Conservation (phyloP, 2,329 filamentous ascomycete genomes). For the Cladosporium sp. region DNA sequence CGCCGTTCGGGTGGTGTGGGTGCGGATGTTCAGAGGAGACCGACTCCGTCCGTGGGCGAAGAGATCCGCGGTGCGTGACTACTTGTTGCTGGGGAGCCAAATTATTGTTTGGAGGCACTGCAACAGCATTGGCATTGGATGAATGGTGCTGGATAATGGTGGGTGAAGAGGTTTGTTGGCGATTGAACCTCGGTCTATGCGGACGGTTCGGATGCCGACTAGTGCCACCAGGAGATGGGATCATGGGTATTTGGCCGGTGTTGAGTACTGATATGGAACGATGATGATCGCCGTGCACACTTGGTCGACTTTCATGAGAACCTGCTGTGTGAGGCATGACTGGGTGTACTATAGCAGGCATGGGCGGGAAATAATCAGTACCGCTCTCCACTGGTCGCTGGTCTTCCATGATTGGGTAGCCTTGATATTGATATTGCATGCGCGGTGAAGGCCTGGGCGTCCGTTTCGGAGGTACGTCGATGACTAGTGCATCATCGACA, state of each 20-base stretch:
- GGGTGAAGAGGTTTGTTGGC: slow-evolving; percentile 78
- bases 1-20: slow-evolving; percentile 24
- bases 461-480: slow-evolving; percentile 73
- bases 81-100: slow-evolving; percentile 32
- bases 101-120: slow-evolving; percentile 26
- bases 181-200: slow-evolving; percentile 56
- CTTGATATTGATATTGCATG: slow-evolving; percentile 42
- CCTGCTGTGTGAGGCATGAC: slow-evolving; percentile 34
- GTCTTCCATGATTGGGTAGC: slow-evolving; percentile 55
- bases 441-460: slow-evolving; percentile 79
- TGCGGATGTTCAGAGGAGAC: slow-evolving; percentile 41
- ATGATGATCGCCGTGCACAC: slow-evolving; percentile 34
- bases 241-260: slow-evolving; percentile 71
- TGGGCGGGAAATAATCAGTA: slow-evolving; percentile 79
- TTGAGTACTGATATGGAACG: slow-evolving; percentile 76
- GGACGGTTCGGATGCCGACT: slow-evolving; percentile 31
- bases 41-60: slow-evolving; percentile 36
- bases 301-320: slow-evolving; percentile 34
- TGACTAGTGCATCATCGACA: slow-evolving; percentile 83
- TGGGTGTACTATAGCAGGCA: slow-evolving; percentile 46
- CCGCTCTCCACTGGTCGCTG: slow-evolving; percentile 63
- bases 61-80: slow-evolving; percentile 23
- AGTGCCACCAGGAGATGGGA: slow-evolving; percentile 78
- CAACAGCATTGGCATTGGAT: slow-evolving; percentile 27
- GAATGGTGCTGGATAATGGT: slow-evolving; percentile 55